Conservation (phyloP, 345 rosid genomes). For the Cardamine occulta region DNA sequence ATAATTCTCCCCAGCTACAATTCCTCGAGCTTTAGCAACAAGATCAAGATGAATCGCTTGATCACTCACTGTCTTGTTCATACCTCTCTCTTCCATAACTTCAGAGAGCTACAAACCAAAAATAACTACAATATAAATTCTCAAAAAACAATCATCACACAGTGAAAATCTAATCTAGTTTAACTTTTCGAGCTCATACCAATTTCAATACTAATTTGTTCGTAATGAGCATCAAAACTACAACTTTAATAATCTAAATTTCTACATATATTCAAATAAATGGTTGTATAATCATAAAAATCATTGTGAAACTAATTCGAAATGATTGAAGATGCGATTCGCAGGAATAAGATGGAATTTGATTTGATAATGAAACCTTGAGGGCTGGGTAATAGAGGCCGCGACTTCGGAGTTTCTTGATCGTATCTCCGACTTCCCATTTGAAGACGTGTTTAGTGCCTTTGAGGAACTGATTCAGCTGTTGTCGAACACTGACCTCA, state of each 20-base stretch:
- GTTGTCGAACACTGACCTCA: conserved; percentile 66
- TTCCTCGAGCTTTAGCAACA: conserved; percentile 78
- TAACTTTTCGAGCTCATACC: not conserved
- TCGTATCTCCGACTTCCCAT: conserved; percentile 94
- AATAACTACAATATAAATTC: conserved; percentile 16
- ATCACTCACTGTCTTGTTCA: conserved; percentile 94
- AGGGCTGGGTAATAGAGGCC: conserved; percentile 78
- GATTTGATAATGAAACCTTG: conserved; percentile 54
- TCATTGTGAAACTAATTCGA: not conserved
- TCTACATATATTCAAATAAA: not conserved
- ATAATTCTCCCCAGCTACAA: conserved; percentile 77
- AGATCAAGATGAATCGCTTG: conserved; percentile 97
- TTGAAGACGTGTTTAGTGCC: conserved; percentile 85
- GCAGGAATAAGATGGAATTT: not conserved
- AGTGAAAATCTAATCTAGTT: not conserved
- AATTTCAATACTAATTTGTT: not conserved
- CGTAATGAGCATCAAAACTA: not conserved
- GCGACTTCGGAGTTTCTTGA: conserved; percentile 81
- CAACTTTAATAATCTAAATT: not conserved
- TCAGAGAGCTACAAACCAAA: conserved; percentile 69
- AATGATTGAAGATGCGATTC: not conserved
- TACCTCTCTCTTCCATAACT: conserved; percentile 70
- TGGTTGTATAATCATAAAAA: not conserved
- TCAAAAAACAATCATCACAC: conserved; percentile 15
- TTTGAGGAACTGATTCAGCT: conserved; percentile 77